phyloP scores from a whole-genome alignment of 1,139 yeast genomes.

The Pichia sp. region DNA sequence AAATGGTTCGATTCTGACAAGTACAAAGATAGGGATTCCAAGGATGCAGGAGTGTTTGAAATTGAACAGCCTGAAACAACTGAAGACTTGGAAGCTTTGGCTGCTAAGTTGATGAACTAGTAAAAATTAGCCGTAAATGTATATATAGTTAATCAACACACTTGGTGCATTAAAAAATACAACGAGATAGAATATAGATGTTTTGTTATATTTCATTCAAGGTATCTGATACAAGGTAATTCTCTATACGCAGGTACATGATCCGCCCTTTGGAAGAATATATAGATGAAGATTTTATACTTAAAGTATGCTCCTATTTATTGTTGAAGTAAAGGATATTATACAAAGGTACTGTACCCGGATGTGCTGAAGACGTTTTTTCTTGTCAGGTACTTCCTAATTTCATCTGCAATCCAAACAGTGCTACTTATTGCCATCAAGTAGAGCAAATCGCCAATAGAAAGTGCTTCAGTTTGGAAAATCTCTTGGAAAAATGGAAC shows the following conservation, averaged over 20 bases:
- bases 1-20: slow-evolving; percentile 52
- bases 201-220: no score
- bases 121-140: slow-evolving; percentile 1
- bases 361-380: slow-evolving; percentile 14
- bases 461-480: slow-evolving; percentile 90
- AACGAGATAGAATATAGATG: no score
- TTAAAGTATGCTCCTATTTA: neutral
- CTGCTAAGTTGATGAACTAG: slow-evolving; percentile 51
- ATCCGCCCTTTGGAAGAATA: no score
- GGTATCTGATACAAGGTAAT: no score
- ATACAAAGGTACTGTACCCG: slow-evolving; percentile 30
- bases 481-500: slow-evolving; percentile 86
- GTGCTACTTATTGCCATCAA: slow-evolving; percentile 64
- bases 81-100: slow-evolving; percentile 90
- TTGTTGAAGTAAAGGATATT: slow-evolving; percentile 1
- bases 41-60: slow-evolving; percentile 49
- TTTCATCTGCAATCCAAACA: slow-evolving; percentile 83
- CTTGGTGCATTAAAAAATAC: no score
- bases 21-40: slow-evolving; percentile 20
- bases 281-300: neutral
- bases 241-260: no score
- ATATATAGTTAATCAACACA: no score
- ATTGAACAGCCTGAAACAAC: slow-evolving; percentile 84
- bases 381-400: slow-evolving; percentile 49
- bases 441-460: slow-evolving; percentile 60